Conservation (phyloP, 257 asterid species). For the Rhazya stricta region DNA sequence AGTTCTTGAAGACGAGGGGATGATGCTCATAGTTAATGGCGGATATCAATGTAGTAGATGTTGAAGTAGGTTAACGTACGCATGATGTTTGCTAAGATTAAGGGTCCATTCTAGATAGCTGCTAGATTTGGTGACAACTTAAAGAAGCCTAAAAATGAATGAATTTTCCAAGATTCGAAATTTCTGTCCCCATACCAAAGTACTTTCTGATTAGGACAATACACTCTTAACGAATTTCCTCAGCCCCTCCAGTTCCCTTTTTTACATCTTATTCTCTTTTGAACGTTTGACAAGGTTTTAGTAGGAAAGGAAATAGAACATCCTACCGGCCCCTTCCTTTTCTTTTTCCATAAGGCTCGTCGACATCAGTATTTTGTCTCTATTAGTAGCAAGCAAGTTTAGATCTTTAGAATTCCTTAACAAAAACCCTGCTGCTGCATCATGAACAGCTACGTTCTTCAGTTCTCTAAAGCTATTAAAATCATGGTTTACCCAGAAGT, state of each 20-base stretch:
- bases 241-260: slow-evolving; percentile 4
- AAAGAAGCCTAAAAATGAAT: slow-evolving; percentile 16
- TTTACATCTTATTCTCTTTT: neutral
- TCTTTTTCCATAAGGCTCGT: neutral
- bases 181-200: slow-evolving; percentile 20
- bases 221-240: slow-evolving; percentile 19
- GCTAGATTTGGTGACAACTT: slow-evolving; percentile 19
- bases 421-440: neutral
- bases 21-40: neutral
- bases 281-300: slow-evolving; percentile 5
- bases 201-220: slow-evolving; percentile 17
- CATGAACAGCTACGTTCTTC: neutral
- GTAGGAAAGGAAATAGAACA: neutral
- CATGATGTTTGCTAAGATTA: slow-evolving; percentile 22
- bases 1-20: neutral
- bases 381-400: neutral
- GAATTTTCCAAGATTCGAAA: slow-evolving; percentile 20
- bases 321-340: neutral
- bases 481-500: no score
- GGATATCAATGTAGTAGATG: neutral
- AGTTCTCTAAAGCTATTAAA: neutral
- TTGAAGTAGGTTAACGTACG: slow-evolving; percentile 14
- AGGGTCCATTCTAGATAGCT: slow-evolving; percentile 17
- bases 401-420: neutral
- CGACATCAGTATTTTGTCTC: neutral